Evolutionary conservation across 139 green algal genomes (phyloP), one percentile per base, ranked within the genome.

Genomic region (Pycnococcus provasolii): DNA sequence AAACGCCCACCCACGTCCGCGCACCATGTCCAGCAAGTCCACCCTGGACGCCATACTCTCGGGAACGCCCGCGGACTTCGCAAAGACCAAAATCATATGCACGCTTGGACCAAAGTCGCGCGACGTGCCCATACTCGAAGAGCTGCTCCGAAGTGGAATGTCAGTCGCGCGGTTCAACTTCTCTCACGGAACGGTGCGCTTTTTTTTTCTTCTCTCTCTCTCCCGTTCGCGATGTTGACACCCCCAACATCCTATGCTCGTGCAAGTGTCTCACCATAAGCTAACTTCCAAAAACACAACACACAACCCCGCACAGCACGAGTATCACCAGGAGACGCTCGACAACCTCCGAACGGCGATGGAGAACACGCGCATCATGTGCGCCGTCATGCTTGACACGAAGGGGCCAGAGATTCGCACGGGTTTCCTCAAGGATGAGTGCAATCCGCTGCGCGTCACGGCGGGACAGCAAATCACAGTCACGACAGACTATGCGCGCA

Each of bases 271-370:
- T 37, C 7, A 9, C 42, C 26, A 26, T 26, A 26, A 26, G 26
- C 26, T 26, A 26, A 26, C 26, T 26, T 26, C 26, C 26, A 26
- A 6, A 9, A 13, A 40, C 44, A 40, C 9, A 40, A 26, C 26
- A 26, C 26, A 26, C 26, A 26, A 26, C 26, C 26, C 26, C 26
- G 60, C 60, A 42, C 44, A 42, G 1, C 87, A 95, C 62, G 89
- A 96, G 42, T 98, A 98, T 67, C 93, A 99, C 78, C 88, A 95
- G 79, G 91, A 91, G 66, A 97, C 94, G 0, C 77, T 99, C 58
- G 83, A 96, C 73, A 91, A 90, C 67, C 69, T 99, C 62, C 75
- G 88, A 4, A 47, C 79, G 26, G 77, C 77, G 39, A 73, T 91
- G 88, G 43, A 70, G 26, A 92, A 95, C 77, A 95, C 92, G 1